Conservation (phyloP, 2,329 filamentous ascomycete genomes). For the Leptographium lundbergii region DNA sequence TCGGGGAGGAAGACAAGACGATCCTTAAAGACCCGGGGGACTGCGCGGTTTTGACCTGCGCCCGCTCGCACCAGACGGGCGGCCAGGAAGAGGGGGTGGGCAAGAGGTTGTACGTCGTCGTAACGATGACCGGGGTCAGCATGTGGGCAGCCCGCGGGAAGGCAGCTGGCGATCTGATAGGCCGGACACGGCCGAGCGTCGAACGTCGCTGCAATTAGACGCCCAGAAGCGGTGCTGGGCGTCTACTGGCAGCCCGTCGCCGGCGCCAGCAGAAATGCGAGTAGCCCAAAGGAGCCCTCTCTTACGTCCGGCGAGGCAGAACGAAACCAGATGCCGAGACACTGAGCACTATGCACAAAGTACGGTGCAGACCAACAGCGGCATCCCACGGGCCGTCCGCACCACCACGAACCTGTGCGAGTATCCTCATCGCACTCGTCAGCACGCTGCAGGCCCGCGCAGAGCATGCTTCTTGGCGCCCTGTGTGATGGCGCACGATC, state of each 20-base stretch:
- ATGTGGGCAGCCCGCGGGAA: conserved; percentile 13
- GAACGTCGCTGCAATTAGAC: conserved; percentile 28
- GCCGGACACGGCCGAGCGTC: conserved; percentile 22
- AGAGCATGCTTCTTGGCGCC: neutral
- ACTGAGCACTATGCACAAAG: too few species aligned
- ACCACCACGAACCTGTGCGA: too few species aligned
- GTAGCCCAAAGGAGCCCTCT: neutral
- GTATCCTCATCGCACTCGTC: neutral
- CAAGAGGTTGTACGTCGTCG: conserved; percentile 18
- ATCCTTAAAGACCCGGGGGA: conserved; percentile 24
- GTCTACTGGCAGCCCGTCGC: conserved; percentile 5
- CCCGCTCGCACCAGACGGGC: conserved; percentile 12
- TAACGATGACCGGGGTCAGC: conserved; percentile 22
- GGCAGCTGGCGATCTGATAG: conserved; percentile 28
- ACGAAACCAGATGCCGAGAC: neutral
- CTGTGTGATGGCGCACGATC: neutral
- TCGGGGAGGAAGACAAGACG: conserved; percentile 22
- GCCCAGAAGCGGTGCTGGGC: conserved; percentile 22
- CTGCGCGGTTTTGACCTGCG: conserved; percentile 39
- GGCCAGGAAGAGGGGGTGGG: conserved; percentile 19
- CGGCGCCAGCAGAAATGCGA: conserved; percentile 11
- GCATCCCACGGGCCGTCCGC: neutral
- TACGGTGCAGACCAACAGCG: too few species aligned
- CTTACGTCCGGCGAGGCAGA: too few species aligned
- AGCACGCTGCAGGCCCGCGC: neutral